Evolutionary conservation across 176 grass and related monocot species (phyloP).

Genomic region (Oryza coarctata): DNA sequence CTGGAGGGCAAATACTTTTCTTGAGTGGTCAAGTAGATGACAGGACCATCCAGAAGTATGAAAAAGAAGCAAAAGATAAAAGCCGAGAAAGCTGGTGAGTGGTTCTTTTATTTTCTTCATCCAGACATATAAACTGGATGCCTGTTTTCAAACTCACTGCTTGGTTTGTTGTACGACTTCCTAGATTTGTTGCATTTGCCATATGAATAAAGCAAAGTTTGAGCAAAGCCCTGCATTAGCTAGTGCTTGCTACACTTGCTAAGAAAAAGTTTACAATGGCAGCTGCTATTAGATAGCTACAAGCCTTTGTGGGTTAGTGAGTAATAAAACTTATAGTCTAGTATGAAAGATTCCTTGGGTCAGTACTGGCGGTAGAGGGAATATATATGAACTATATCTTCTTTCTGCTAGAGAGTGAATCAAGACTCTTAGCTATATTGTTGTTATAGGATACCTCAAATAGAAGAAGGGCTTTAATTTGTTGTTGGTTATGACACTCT

Average conservation of each 20-base stretch:
- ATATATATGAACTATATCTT: not conserved
- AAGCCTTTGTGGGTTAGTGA: not conserved
- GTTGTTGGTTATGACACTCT: too few relatives aligned
- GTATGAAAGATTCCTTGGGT: not conserved
- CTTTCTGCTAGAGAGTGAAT: not conserved
- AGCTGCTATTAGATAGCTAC: not conserved
- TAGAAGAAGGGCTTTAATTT: too few relatives aligned
- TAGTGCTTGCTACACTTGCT: not conserved
- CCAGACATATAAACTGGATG: not conserved
- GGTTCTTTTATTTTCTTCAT: not conserved
- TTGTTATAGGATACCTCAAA: too few relatives aligned
- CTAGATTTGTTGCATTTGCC: not conserved
- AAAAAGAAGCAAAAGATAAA: conserved; percentile 98
- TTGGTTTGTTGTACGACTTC: not conserved
- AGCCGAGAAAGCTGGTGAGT: conserved; percentile 88
- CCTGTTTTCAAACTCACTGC: not conserved
- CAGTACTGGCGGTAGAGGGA: not conserved
- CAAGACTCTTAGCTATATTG: not conserved
- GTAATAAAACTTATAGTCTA: not conserved
- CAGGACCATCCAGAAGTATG: conserved; percentile 97
- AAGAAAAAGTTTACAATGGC: not conserved
- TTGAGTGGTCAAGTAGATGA: conserved; percentile 97
- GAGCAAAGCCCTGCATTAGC: not conserved
- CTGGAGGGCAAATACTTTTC: conserved; percentile 94
- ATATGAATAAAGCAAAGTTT: not conserved